Percentiles rank a stretch among this genome's conserved stretches.
Evolutionary conservation across 169 alveolate genomes (phyloP).

Genomic region (Cryptosporidium meleagridis): DNA sequence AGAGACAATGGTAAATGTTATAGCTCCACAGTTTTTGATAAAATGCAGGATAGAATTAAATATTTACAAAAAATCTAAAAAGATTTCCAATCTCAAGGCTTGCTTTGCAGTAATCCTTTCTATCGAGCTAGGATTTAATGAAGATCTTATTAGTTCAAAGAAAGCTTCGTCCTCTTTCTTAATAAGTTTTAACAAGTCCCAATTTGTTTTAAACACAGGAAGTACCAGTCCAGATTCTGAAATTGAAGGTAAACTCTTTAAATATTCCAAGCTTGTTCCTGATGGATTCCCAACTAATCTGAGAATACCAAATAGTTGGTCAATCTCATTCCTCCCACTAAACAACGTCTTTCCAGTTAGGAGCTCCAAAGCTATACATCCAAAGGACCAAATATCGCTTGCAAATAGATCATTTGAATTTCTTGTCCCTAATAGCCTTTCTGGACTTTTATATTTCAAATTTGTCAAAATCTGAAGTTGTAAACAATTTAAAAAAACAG

Average conservation of each 20-base stretch:
- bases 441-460: constrained; percentile 54
- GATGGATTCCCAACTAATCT: constrained; percentile 82
- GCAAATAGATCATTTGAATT: constrained; percentile 73
- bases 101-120: constrained; percentile 28
- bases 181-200: neutral
- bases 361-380: constrained; percentile 84
- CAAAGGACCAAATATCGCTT: constrained; percentile 91
- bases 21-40: constrained; percentile 46
- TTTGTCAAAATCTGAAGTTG: constrained; percentile 3
- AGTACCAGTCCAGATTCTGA: constrained; percentile 35
- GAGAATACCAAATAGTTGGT: constrained; percentile 82
- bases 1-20: constrained; percentile 49
- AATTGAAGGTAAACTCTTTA: constrained; percentile 34
- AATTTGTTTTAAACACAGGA: constrained; percentile 10
- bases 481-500: neutral
- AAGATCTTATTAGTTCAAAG: constrained; percentile 4
- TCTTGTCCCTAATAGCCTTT: constrained; percentile 61
- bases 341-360: constrained; percentile 82
- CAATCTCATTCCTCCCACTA: constrained; percentile 85
- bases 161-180: neutral
- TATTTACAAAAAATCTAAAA: constrained; percentile 64
- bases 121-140: constrained; percentile 24
- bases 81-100: constrained; percentile 8
- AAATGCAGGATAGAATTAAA: constrained; percentile 35
- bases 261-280: constrained; percentile 65